Conservation (phyloP, 805 yeast genomes). For the Tetrapisispora fleetii region DNA sequence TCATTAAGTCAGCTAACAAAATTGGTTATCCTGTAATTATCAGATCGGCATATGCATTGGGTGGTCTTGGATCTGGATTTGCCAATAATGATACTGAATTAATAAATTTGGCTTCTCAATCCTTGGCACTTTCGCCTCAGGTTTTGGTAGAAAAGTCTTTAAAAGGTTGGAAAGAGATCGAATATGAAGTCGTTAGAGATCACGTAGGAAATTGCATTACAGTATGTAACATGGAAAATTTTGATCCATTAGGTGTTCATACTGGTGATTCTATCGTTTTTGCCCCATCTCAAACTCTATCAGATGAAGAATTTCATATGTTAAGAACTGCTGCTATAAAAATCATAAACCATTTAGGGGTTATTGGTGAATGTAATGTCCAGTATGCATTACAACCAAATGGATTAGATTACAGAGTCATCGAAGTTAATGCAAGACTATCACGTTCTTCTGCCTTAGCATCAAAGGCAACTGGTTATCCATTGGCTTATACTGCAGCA, state of each 20-base stretch:
- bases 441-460: constrained; percentile 97
- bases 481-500: constrained; percentile 97
- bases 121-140: constrained; percentile 86
- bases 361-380: constrained; percentile 97
- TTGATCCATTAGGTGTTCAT: constrained; percentile 96
- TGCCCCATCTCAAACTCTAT: constrained; percentile 95
- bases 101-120: constrained; percentile 78
- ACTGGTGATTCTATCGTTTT: constrained; percentile 99
- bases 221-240: constrained; percentile 98
- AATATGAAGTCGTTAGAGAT: constrained; percentile 96
- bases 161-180: constrained; percentile 99
- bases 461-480: constrained; percentile 97
- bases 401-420: constrained; percentile 90
- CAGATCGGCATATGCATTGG: constrained; percentile 93
- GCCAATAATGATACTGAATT: constrained; percentile 78
- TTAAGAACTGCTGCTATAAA: constrained; percentile 94
- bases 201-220: constrained; percentile 95
- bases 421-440: constrained; percentile 94
- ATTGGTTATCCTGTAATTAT: constrained; percentile 96
- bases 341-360: constrained; percentile 95
- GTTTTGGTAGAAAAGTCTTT: constrained; percentile 91
- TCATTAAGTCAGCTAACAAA: constrained; percentile 74
- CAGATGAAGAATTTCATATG: constrained; percentile 98
- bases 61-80: constrained; percentile 97
- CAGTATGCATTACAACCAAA: constrained; percentile 95